phyloP scores from a whole-genome alignment of 2,329 filamentous ascomycete species.

The Fusarium circinatum region DNA sequence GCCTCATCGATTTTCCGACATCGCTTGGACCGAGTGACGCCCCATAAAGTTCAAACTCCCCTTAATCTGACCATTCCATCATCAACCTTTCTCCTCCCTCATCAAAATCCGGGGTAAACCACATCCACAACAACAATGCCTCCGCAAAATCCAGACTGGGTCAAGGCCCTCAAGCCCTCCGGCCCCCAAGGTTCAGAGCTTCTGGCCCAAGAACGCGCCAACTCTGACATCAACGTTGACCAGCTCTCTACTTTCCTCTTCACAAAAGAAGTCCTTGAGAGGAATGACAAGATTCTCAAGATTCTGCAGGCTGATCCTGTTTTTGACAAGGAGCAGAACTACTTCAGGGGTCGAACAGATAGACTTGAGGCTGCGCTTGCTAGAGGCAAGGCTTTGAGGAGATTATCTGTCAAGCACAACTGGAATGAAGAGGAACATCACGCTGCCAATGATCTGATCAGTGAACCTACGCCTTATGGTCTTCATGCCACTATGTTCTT shows the following conservation, averaged over 20 bases:
- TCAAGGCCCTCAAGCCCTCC: slow-evolving; percentile 54
- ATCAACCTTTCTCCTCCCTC: not conserved
- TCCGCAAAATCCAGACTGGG: slow-evolving; percentile 47
- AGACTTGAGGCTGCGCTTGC: slow-evolving; percentile 76
- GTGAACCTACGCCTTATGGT: slow-evolving; percentile 78
- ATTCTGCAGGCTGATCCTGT: slow-evolving; percentile 75
- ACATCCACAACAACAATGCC: slow-evolving; percentile 31
- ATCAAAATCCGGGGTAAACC: not conserved
- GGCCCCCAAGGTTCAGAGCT: slow-evolving; percentile 76
- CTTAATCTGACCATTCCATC: not conserved
- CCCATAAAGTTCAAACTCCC: slow-evolving; percentile 21
- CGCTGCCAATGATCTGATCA: slow-evolving; percentile 74
- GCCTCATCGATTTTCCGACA: slow-evolving; percentile 28
- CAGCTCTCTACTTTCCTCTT: slow-evolving; percentile 76
- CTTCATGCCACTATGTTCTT: slow-evolving; percentile 68
- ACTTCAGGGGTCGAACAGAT: slow-evolving; percentile 76
- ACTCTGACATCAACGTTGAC: slow-evolving; percentile 73
- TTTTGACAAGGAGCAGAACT: slow-evolving; percentile 83
- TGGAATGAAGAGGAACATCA: slow-evolving; percentile 74
- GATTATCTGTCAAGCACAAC: slow-evolving; percentile 72
- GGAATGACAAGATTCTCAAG: slow-evolving; percentile 68
- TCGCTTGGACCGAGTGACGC: slow-evolving; percentile 21
- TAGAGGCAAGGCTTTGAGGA: slow-evolving; percentile 75
- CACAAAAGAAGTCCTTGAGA: slow-evolving; percentile 70
- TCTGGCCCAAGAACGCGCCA: slow-evolving; percentile 73